A percentile compares a stretch with the other conserved stretches of the same genome.
Evolutionary conservation across 306 rosid genomes (phyloP).

Genomic region (Vigna unguiculata): DNA sequence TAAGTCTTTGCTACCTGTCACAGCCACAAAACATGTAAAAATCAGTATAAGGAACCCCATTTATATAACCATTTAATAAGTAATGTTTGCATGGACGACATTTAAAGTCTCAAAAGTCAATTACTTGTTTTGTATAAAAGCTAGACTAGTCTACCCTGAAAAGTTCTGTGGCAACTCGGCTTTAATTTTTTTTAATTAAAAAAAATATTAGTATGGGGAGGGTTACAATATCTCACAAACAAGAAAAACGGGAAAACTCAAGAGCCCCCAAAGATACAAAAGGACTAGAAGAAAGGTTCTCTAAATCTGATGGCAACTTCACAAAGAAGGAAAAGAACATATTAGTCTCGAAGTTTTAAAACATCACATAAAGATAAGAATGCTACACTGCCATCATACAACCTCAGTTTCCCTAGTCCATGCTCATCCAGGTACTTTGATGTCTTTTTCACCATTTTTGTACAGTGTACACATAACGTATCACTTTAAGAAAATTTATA

Average conservation of each 20-base stretch:
- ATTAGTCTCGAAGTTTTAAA: neutral
- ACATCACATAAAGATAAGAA: neutral
- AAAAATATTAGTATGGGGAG: too few relatives aligned
- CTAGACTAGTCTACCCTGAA: neutral
- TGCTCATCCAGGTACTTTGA: neutral
- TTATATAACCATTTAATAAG: constrained; percentile 2
- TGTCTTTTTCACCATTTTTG: neutral
- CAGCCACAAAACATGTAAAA: neutral
- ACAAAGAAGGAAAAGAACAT: neutral
- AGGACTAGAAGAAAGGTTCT: neutral
- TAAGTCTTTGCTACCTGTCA: neutral
- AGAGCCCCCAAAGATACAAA: neutral
- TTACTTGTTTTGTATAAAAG: neutral
- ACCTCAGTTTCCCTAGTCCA: neutral
- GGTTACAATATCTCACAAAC: neutral
- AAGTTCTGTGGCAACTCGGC: neutral
- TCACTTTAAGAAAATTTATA: neutral
- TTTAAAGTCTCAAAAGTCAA: neutral
- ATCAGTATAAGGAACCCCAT: neutral
- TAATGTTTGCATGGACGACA: constrained; percentile 28
- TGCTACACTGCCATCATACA: neutral
- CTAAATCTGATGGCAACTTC: neutral
- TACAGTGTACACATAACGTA: neutral
- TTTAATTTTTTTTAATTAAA: too few relatives aligned
- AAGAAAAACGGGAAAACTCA: neutral